Evolutionary conservation across 1,284 basidiomycete genomes (phyloP).

Genomic region (Tilletia setariae): DNA sequence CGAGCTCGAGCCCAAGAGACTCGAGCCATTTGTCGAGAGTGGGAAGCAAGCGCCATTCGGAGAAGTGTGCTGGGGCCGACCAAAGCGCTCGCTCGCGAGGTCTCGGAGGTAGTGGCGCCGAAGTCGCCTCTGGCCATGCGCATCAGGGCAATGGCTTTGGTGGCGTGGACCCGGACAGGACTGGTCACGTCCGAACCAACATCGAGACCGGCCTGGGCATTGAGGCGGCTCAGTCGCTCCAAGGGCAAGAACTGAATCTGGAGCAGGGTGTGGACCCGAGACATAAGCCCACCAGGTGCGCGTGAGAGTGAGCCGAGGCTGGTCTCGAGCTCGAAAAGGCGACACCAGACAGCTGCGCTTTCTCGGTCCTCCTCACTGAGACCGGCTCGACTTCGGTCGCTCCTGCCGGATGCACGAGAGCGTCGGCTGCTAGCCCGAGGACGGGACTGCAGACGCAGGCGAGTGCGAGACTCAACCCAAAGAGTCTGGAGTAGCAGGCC

Average conservation of each 20-base stretch:
- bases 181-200: conserved; percentile 4
- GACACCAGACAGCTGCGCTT: conserved; percentile 23
- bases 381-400: not conserved
- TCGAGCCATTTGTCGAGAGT: not conserved
- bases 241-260: conserved; percentile 27
- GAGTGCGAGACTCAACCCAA: not conserved
- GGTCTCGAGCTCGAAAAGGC: conserved; percentile 40
- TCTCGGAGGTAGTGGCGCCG: conserved; percentile 19
- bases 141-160: conserved; percentile 34
- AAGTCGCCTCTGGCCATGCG: conserved; percentile 24
- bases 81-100: conserved; percentile 22
- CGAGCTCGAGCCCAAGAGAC: conserved; percentile 13
- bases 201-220: conserved; percentile 22
- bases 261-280: conserved; percentile 35
- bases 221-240: conserved; percentile 15
- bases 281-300: conserved; percentile 24
- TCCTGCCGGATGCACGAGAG: not conserved
- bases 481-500: not conserved
- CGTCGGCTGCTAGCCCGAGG: too few species aligned
- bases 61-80: conserved; percentile 12
- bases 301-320: conserved; percentile 30
- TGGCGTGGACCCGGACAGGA: conserved; percentile 23
- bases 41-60: conserved; percentile 9
- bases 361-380: conserved; percentile 18
- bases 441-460: not conserved